Conservation (phyloP, 441 rosid genomes). For the Biscutella laevigata region DNA sequence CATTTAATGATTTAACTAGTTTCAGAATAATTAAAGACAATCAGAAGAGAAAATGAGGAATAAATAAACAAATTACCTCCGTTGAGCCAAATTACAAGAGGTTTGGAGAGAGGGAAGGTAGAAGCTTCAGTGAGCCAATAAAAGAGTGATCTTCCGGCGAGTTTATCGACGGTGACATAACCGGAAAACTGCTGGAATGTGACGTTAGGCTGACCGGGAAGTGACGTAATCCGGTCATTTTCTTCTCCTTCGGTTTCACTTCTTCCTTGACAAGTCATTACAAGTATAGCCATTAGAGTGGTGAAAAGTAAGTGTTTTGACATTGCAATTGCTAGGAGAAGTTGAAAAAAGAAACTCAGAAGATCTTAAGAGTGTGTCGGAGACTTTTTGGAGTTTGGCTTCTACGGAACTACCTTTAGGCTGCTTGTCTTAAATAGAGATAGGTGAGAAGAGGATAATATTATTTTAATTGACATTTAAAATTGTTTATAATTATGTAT, state of each 20-base stretch:
- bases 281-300: conserved; percentile 15
- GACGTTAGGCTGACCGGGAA: conserved; percentile 90
- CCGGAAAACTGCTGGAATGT: conserved; percentile 87
- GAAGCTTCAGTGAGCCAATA: conserved; percentile 92
- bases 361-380: conserved; percentile 5
- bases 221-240: conserved; percentile 54
- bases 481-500: too few relatives aligned
- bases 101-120: conserved; percentile 43
- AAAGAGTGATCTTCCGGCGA: conserved; percentile 77
- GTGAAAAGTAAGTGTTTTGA: conserved; percentile 27
- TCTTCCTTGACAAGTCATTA: conserved; percentile 18
- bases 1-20: conserved; percentile 23
- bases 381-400: conserved; percentile 21
- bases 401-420: conserved; percentile 16
- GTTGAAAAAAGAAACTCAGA: neutral
- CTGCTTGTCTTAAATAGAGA: conserved; percentile 41
- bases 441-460: too few relatives aligned
- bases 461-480: too few relatives aligned
- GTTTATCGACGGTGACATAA: conserved; percentile 59
- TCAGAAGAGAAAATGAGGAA: too few relatives aligned
- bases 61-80: too few relatives aligned
- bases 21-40: too few relatives aligned
- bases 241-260: neutral
- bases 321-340: conserved; percentile 27
- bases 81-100: conserved; percentile 88